Conservation (phyloP, 1,284 basidiomycete species). For the Bjerkandera adusta region DNA sequence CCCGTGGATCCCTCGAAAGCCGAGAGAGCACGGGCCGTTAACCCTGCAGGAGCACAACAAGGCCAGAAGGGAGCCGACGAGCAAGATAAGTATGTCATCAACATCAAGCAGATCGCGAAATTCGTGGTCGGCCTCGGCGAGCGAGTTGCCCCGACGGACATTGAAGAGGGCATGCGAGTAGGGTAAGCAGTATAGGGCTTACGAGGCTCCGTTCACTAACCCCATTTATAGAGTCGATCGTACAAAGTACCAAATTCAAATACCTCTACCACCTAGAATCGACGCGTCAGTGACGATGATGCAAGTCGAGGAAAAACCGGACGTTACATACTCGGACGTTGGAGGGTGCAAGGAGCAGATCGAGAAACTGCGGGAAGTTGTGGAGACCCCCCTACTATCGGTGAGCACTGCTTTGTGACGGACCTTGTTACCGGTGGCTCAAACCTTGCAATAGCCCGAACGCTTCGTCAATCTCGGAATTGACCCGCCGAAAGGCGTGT, state of each 20-base stretch:
- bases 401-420: slow-evolving; percentile 44
- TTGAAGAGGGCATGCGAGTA: slow-evolving; percentile 99
- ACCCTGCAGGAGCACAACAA: slow-evolving; percentile 71
- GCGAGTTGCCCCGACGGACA: slow-evolving; percentile 95
- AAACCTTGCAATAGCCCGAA: slow-evolving; percentile 72
- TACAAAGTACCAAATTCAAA: slow-evolving; percentile 98
- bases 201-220: slow-evolving; percentile 17
- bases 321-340: slow-evolving; percentile 97
- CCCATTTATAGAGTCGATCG: slow-evolving; percentile 67
- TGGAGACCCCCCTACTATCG: slow-evolving; percentile 94
- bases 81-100: slow-evolving; percentile 99
- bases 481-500: slow-evolving; percentile 97
- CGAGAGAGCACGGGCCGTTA: slow-evolving; percentile 70
- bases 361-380: slow-evolving; percentile 98
- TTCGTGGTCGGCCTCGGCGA: slow-evolving; percentile 98
- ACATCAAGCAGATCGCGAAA: slow-evolving; percentile 99
- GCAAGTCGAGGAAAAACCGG: slow-evolving; percentile 99
- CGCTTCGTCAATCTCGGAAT: slow-evolving; percentile 98
- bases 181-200: slow-evolving; percentile 64
- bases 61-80: slow-evolving; percentile 92
- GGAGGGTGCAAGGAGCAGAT: slow-evolving; percentile 99
- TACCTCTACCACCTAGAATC: slow-evolving; percentile 99
- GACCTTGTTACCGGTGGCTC: slow-evolving; percentile 6
- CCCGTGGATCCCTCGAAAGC: slow-evolving; percentile 72
- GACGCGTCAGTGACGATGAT: slow-evolving; percentile 99